Conservation (phyloP, 108 stramenopile species). For the Skeletonema marinoi region DNA sequence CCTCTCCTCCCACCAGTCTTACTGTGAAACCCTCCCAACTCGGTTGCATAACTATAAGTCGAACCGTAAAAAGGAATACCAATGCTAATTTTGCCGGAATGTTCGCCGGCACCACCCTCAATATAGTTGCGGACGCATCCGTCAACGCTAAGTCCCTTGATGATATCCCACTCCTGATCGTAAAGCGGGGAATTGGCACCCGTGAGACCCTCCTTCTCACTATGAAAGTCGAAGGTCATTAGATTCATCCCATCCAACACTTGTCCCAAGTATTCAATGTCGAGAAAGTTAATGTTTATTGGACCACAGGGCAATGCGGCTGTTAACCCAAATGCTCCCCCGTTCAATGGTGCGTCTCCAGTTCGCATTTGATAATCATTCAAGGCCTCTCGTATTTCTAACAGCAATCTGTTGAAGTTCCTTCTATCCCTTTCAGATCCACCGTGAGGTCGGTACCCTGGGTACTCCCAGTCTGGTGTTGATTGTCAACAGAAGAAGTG, state of each 20-base stretch:
- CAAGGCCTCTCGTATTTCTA: constrained; percentile 25
- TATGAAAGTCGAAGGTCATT: constrained; percentile 49
- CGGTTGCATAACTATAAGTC: constrained; percentile 32
- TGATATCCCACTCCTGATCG: constrained; percentile 38
- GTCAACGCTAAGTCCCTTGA: constrained; percentile 39
- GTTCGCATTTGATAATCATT: constrained; percentile 28
- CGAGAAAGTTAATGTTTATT: constrained; percentile 30
- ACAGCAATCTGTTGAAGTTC: constrained; percentile 38
- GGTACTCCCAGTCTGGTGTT: constrained; percentile 34
- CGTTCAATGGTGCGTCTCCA: constrained; percentile 2
- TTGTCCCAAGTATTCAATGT: constrained; percentile 20
- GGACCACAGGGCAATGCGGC: constrained; percentile 47
- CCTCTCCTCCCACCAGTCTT: constrained; percentile 13
- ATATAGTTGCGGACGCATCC: constrained; percentile 40
- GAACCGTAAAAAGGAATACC: constrained; percentile 47
- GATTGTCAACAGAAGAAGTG: not conserved
- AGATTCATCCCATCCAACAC: constrained; percentile 41
- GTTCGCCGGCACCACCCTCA: constrained; percentile 26
- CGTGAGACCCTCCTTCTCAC: constrained; percentile 38
- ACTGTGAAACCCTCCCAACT: constrained; percentile 31
- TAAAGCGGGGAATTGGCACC: constrained; percentile 40
- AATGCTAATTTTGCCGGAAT: constrained; percentile 34
- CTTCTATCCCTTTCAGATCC: constrained; percentile 38
- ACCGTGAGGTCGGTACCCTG: constrained; percentile 34
- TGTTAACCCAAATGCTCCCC: constrained; percentile 41